Evolutionary conservation across 2,329 filamentous ascomycete species (phyloP).

Genomic region (Hirsutella rhossiliensis): DNA sequence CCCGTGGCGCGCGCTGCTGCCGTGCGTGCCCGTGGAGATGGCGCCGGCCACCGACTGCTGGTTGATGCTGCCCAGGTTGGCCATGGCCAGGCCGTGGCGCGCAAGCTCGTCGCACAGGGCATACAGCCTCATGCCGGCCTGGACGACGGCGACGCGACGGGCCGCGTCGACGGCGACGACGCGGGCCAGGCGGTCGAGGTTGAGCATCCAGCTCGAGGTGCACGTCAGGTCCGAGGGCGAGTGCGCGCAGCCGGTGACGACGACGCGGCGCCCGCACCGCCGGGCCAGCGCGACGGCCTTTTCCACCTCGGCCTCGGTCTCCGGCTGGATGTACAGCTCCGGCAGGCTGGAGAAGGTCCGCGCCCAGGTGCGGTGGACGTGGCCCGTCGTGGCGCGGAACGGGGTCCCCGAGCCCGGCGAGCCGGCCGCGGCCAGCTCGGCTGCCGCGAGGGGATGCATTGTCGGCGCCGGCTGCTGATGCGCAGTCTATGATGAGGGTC

Average conservation of each 20-base stretch:
- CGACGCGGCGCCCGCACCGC: constrained; percentile 66
- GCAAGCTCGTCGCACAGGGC: constrained; percentile 64
- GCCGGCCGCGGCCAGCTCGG: constrained; percentile 18
- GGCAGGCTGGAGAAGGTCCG: constrained; percentile 81
- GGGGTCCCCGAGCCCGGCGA: constrained; percentile 38
- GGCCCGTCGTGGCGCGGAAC: constrained; percentile 61
- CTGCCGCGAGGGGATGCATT: constrained; percentile 24
- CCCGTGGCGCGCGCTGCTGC: constrained; percentile 73
- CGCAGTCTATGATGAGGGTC: no score
- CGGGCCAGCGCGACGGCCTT: constrained; percentile 73
- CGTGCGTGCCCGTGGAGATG: constrained; percentile 88
- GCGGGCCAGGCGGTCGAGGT: constrained; percentile 71
- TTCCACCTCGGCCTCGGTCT: constrained; percentile 68
- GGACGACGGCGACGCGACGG: constrained; percentile 60
- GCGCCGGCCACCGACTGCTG: constrained; percentile 87
- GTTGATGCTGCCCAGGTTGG: constrained; percentile 90
- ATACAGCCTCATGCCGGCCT: constrained; percentile 79
- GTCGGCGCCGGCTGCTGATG: no score
- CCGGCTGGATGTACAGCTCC: constrained; percentile 82
- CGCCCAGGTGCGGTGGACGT: constrained; percentile 89
- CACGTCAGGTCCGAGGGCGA: constrained; percentile 88
- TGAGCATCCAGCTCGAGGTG: constrained; percentile 88
- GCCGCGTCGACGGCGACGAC: constrained; percentile 58
- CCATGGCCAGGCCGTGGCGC: constrained; percentile 67
- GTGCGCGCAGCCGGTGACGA: constrained; percentile 82